Evolutionary conservation across 495 filamentous ascomycete genomes (phyloP), one percentile per base, ranked within the genome.

Genomic region (Penicillium manginii): DNA sequence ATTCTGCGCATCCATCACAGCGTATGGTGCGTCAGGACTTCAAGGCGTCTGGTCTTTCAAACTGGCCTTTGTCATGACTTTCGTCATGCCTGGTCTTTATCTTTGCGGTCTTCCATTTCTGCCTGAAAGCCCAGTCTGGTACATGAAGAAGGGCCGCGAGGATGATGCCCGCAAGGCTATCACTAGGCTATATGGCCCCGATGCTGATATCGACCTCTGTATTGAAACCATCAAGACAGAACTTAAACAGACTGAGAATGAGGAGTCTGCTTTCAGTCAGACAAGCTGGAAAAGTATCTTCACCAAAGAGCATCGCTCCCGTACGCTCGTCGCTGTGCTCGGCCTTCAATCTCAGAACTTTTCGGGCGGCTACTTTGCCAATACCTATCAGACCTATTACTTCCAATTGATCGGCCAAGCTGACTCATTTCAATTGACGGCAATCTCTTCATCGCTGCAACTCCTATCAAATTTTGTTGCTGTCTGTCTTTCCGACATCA

Each of bases 201-300:
- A n/a, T 8, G 7, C 46, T 15, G 52, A 60, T 45, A 33, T 60
- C 12, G 58, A 60, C 11, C 12, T 21, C 17, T 51, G 52, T 17
- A 45, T 60, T 23, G 51, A 55, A 17, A 51, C 45, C 10, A 60
- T 60, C 52, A 60, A 60, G 19, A 14, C 45, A 11, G 58, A 60
- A 22, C 37, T 60, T 9, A 50, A 32, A 43, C 52, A 60, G 35
- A 43, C 23, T 10, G 58, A 60, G 29, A n/a, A 46, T 10, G 47
- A 55, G 18, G 46, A 52, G 11, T 32, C 43, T 14, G 46, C 52
- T 3, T 45, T 45, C n/a, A 35, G 32, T n/a, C 58, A 60, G 23
- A 60, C 58, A 51, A 60, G 46, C 29, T 60, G 58, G 58, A 60
- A 60, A 35, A 60, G 58, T 35, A 60, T 60, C n/a, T 60, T 60